Conservation (phyloP, 169 alveolate species). For the Plasmodium gaboni region DNA sequence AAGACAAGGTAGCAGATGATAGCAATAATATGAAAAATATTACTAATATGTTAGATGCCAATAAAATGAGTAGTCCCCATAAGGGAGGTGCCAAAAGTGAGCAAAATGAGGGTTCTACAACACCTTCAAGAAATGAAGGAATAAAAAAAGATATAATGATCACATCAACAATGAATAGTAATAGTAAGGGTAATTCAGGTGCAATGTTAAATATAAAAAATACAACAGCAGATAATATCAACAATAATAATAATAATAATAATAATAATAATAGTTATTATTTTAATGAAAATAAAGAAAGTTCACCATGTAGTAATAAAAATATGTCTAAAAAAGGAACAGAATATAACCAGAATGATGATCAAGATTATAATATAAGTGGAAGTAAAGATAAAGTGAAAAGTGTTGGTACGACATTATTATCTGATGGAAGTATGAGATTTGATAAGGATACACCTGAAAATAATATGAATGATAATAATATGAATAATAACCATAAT, state of each 20-base stretch:
- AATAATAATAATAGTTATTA: too few species aligned
- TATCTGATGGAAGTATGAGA: background rate
- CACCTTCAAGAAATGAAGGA: background rate
- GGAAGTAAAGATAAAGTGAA: background rate
- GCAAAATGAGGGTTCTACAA: background rate
- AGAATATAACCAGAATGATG: background rate
- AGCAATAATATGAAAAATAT: background rate
- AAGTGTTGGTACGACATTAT: background rate
- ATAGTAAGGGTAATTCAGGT: too few species aligned
- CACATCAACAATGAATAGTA: too few species aligned
- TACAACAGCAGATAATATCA: too few species aligned
- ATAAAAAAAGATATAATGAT: background rate
- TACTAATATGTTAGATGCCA: background rate
- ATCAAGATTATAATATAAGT: background rate
- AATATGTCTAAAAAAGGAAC: background rate
- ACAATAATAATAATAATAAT: too few species aligned
- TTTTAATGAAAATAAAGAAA: too few species aligned
- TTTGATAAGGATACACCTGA: constrained; percentile 9
- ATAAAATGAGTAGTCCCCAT: background rate
- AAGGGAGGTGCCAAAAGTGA: background rate
- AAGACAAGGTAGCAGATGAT: constrained; percentile 3
- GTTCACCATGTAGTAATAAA: too few species aligned
- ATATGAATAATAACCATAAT: constrained; percentile 8
- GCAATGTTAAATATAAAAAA: too few species aligned
- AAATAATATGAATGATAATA: constrained; percentile 8